Evolutionary conservation across 2,329 filamentous ascomycete genomes (phyloP).

Genomic region (Alternaria sp.): DNA sequence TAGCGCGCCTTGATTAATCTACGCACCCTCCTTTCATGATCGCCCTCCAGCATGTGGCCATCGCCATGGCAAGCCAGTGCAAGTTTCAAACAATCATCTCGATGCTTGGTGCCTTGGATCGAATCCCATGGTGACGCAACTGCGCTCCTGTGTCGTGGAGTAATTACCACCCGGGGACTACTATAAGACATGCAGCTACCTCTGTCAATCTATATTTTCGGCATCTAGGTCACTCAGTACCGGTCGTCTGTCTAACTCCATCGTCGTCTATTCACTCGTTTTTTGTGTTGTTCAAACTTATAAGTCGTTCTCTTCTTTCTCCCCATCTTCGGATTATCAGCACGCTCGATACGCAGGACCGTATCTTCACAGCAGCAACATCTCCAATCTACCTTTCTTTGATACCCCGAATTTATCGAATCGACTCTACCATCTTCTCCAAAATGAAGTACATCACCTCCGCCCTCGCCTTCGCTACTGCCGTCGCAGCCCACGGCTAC

Average conservation of each 20-base stretch:
- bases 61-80: slow-evolving; percentile 19
- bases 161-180: slow-evolving; percentile 18
- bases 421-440: not conserved
- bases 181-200: slow-evolving; percentile 23
- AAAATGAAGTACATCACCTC: slow-evolving; percentile 44
- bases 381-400: slow-evolving; percentile 5
- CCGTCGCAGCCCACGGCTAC: slow-evolving; percentile 45
- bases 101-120: not conserved
- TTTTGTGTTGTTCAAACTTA: slow-evolving; percentile 12
- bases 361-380: not conserved
- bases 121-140: slow-evolving; percentile 8
- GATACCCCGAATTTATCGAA: not conserved
- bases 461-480: slow-evolving; percentile 34
- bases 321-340: slow-evolving; percentile 1
- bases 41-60: slow-evolving; percentile 21
- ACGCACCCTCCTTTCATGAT: slow-evolving; percentile 34
- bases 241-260: slow-evolving; percentile 14
- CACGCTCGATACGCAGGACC: slow-evolving; percentile 13
- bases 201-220: slow-evolving; percentile 25
- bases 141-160: slow-evolving; percentile 20
- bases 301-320: slow-evolving; percentile 13
- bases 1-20: slow-evolving; percentile 43
- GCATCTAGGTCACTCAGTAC: slow-evolving; percentile 22
- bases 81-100: slow-evolving; percentile 25
- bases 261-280: slow-evolving; percentile 17